phyloP scores from a whole-genome alignment of 768 basidiomycete genomes.

The Macrolepiota dolichaula region DNA sequence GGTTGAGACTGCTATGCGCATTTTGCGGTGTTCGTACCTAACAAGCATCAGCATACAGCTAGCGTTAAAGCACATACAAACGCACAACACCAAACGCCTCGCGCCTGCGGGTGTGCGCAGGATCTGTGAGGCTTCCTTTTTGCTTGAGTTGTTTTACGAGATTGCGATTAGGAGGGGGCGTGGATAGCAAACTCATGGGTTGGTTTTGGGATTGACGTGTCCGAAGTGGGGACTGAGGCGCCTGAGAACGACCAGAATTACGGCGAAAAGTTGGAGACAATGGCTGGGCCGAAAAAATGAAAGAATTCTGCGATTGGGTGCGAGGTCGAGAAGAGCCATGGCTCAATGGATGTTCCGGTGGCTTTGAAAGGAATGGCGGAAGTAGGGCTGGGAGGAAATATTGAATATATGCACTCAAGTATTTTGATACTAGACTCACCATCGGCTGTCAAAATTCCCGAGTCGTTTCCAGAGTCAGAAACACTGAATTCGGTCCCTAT shows the following conservation, averaged over 20 bases:
- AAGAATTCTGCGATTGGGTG: conserved; percentile 53
- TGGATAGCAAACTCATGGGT: conserved; percentile 43
- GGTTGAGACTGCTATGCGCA: conserved; percentile 27
- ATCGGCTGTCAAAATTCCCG: conserved; percentile 42
- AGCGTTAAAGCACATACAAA: conserved; percentile 19
- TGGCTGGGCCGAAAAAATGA: conserved; percentile 27
- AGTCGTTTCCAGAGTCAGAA: conserved; percentile 46
- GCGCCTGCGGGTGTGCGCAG: conserved; percentile 48
- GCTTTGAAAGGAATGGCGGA: conserved; percentile 49
- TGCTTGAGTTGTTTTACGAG: conserved; percentile 53
- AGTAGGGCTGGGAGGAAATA: conserved; percentile 42
- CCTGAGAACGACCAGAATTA: conserved; percentile 22
- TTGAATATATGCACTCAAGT: conserved; percentile 5
- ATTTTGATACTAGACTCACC: conserved; percentile 28
- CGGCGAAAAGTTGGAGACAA: conserved; percentile 33
- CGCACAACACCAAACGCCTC: conserved; percentile 40
- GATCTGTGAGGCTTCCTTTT: conserved; percentile 73
- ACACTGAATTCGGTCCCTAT: conserved; percentile 49
- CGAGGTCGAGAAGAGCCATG: conserved; percentile 39
- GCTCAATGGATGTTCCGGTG: conserved; percentile 2
- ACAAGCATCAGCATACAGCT: conserved; percentile 7
- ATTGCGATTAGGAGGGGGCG: conserved; percentile 67
- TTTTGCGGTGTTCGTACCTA: conserved; percentile 32
- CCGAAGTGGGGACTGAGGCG: conserved; percentile 30
- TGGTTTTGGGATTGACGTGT: conserved; percentile 29